phyloP scores from a whole-genome alignment of 345 rosid genomes.

The Citrus hindsii region DNA sequence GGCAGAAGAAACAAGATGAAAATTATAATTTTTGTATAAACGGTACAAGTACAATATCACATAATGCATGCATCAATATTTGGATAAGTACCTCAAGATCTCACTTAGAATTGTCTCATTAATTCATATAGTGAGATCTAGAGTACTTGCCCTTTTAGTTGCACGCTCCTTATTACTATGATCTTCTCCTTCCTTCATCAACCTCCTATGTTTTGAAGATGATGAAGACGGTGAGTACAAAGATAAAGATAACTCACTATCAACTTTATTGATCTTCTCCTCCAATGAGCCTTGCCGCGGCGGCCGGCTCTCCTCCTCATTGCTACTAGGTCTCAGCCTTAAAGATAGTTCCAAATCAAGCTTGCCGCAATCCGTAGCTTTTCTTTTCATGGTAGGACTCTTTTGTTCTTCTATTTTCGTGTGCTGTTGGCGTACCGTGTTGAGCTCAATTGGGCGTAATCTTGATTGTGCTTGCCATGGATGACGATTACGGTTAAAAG shows the following conservation, averaged over 20 bases:
- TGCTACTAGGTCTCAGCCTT: conserved; percentile 24
- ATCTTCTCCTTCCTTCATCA: conserved; percentile 23
- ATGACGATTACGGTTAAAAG: conserved; percentile 3
- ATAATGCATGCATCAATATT: not conserved
- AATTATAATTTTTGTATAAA: conserved; percentile 1
- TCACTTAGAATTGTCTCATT: conserved; percentile 74
- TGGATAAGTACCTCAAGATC: conserved; percentile 86
- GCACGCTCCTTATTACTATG: conserved; percentile 23
- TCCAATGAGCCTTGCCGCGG: conserved; percentile 12
- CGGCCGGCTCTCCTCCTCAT: conserved; percentile 5
- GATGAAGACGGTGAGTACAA: conserved; percentile 40
- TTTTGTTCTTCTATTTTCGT: conserved; percentile 5
- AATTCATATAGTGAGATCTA: conserved; percentile 93
- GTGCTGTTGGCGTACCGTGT: conserved; percentile 7
- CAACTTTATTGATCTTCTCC: conserved; percentile 20
- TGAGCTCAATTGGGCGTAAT: conserved; percentile 17
- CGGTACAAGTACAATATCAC: conserved; percentile 6
- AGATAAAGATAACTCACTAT: conserved; percentile 50
- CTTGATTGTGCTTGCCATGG: conserved; percentile 16
- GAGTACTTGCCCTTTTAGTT: conserved; percentile 69
- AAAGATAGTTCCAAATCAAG: conserved; percentile 57
- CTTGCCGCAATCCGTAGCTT: conserved; percentile 27
- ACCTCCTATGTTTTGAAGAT: conserved; percentile 41
- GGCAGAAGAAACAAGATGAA: not conserved
- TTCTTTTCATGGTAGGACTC: conserved; percentile 29